These are phyloP conservation scores for Xylariaceae sp. DNA, from an alignment of 2,329 filamentous ascomycete species.

Conservation along the genomic window DNA sequence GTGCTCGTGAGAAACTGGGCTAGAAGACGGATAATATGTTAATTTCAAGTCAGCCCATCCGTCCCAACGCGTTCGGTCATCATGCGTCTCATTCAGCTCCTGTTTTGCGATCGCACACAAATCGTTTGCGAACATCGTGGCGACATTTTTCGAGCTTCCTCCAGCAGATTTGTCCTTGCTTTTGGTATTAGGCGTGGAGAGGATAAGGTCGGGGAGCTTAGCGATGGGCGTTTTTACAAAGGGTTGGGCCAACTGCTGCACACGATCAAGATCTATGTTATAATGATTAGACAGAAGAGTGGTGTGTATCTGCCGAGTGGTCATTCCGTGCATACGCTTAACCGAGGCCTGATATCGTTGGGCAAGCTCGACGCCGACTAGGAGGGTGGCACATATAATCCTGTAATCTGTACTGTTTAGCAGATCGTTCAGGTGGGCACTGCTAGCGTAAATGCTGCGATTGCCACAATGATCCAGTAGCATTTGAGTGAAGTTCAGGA, in stretches of 20 bases:
- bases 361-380: slow-evolving; percentile 78
- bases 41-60: slow-evolving; percentile 78
- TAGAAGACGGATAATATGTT: slow-evolving; percentile 63
- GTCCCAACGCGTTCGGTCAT: slow-evolving; percentile 50
- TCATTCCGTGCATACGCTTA: slow-evolving; percentile 61
- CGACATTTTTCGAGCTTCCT: slow-evolving; percentile 42
- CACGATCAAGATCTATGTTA: slow-evolving; percentile 69
- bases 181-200: slow-evolving; percentile 57
- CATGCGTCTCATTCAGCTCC: slow-evolving; percentile 36
- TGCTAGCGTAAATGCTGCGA: slow-evolving; percentile 92
- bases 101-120: slow-evolving; percentile 67
- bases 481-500: slow-evolving; percentile 81
- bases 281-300: slow-evolving; percentile 80
- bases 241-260: slow-evolving; percentile 76
- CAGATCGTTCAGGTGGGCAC: slow-evolving; percentile 79
- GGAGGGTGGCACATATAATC: slow-evolving; percentile 71
- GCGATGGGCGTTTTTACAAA: slow-evolving; percentile 67
- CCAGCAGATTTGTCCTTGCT: slow-evolving; percentile 64
- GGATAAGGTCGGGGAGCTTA: slow-evolving; percentile 46
- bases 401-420: slow-evolving; percentile 80
- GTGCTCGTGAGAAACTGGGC: slow-evolving; percentile 28
- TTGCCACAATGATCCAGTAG: slow-evolving; percentile 95
- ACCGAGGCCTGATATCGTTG: slow-evolving; percentile 89
- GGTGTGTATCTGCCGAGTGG: slow-evolving; percentile 61
- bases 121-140: slow-evolving; percentile 73